Percentiles rank a stretch among this genome's conserved stretches.
Conservation (phyloP, 2,329 filamentous ascomycete genomes). For the Monosporascus sp. region DNA sequence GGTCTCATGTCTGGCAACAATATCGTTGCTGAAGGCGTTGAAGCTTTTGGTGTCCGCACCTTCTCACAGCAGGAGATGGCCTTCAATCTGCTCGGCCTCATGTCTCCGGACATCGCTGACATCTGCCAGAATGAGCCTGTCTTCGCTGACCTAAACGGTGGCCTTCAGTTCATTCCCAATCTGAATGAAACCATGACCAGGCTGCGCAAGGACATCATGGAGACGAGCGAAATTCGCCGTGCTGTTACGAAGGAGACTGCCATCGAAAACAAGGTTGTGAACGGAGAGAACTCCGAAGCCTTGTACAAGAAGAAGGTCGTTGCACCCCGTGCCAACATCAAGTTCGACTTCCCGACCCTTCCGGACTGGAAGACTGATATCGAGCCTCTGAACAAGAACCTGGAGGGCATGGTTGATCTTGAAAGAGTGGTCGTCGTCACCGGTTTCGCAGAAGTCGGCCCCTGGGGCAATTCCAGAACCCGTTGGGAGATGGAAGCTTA, state of each 20-base stretch:
- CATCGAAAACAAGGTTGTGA: constrained; percentile 95
- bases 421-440: constrained; percentile 98
- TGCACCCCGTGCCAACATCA: constrained; percentile 93
- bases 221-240: constrained; percentile 87
- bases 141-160: constrained; percentile 95
- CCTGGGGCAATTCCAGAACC: constrained; percentile 97
- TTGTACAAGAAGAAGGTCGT: constrained; percentile 93
- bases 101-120: constrained; percentile 91
- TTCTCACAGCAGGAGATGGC: constrained; percentile 99
- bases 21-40: constrained; percentile 92
- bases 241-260: constrained; percentile 94
- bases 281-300: constrained; percentile 85
- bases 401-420: constrained; percentile 97
- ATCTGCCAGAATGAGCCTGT: constrained; percentile 94
- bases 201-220: constrained; percentile 89
- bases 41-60: constrained; percentile 92
- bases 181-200: constrained; percentile 91
- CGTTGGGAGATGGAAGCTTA: constrained; percentile 99
- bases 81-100: constrained; percentile 93
- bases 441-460: constrained; percentile 91
- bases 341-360: constrained; percentile 87
- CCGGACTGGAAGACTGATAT: constrained; percentile 91
- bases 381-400: constrained; percentile 76
- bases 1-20: constrained; percentile 98
- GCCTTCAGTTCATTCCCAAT: constrained; percentile 94